Conservation (phyloP, 1,284 basidiomycete genomes). For the Porodaedalea pini region DNA sequence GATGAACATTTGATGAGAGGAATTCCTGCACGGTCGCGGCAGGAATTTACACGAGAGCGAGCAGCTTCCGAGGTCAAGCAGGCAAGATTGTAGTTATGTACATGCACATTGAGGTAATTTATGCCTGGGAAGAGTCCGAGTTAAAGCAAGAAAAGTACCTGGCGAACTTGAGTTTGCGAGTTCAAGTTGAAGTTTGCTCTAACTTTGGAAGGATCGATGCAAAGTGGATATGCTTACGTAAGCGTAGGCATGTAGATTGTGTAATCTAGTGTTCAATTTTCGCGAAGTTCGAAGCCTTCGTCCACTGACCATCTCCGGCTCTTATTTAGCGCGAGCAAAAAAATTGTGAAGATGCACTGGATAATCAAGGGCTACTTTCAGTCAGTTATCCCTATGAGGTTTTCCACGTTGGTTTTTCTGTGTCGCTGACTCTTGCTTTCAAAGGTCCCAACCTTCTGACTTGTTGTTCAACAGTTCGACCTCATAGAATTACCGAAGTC, state of each 20-base stretch:
- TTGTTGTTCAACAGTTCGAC: too few species aligned
- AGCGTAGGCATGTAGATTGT: not conserved
- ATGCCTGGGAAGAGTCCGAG: not conserved
- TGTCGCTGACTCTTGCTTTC: too few species aligned
- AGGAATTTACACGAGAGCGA: not conserved
- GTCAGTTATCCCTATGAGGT: too few species aligned
- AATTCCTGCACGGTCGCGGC: slow-evolving; percentile 4
- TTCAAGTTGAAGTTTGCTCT: not conserved
- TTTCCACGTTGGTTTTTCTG: too few species aligned
- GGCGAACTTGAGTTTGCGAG: not conserved
- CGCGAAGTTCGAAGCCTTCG: too few species aligned
- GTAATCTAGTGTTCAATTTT: not conserved
- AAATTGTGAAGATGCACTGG: too few species aligned
- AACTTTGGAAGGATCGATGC: not conserved
- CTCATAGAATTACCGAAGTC: too few species aligned
- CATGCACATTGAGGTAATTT: not conserved
- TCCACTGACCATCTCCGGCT: too few species aligned
- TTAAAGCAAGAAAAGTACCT: not conserved
- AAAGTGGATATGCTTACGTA: not conserved
- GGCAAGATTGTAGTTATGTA: not conserved
- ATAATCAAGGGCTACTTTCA: too few species aligned
- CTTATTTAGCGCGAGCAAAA: too few species aligned
- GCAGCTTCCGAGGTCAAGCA: not conserved
- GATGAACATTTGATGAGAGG: slow-evolving; percentile 61
- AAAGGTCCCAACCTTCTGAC: too few species aligned